Conservation (phyloP, 352 stramenopile genomes). For the Pythium pectinolyticum region DNA sequence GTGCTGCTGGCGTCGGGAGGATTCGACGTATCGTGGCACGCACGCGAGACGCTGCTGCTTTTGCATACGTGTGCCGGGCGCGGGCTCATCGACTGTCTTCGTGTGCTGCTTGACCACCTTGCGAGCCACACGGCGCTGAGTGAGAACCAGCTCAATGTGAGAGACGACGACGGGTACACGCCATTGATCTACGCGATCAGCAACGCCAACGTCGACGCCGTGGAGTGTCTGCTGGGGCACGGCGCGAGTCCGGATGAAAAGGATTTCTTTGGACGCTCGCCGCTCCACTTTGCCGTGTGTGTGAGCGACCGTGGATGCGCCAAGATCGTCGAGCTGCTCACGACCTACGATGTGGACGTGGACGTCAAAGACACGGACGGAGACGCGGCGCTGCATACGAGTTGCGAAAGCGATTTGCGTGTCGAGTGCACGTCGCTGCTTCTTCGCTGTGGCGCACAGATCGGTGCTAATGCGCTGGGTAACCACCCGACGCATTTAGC, state of each 20-base stretch:
- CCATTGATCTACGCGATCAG: conserved; percentile 78
- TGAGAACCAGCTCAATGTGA: conserved; percentile 38
- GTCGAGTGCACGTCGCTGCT: conserved; percentile 59
- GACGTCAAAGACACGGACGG: conserved; percentile 71
- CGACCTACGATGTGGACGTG: conserved; percentile 69
- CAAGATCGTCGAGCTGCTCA: conserved; percentile 56
- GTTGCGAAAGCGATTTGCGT: conserved; percentile 48
- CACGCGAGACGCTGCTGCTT: conserved; percentile 43
- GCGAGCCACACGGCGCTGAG: conserved; percentile 14
- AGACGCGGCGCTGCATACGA: conserved; percentile 64
- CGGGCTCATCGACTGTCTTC: conserved; percentile 56
- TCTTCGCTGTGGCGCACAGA: conserved; percentile 51
- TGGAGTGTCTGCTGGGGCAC: conserved; percentile 55
- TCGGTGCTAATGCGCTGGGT: conserved; percentile 57
- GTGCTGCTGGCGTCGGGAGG: conserved; percentile 50
- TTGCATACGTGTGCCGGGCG: conserved; percentile 64
- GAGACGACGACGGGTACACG: conserved; percentile 75
- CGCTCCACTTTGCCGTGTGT: conserved; percentile 66
- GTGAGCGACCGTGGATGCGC: conserved; percentile 18
- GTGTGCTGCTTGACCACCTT: conserved; percentile 51
- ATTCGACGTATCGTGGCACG: conserved; percentile 45
- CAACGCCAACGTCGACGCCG: conserved; percentile 48
- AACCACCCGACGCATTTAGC: conserved; percentile 80
- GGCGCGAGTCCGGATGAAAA: conserved; percentile 57
- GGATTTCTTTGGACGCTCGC: conserved; percentile 64